Conservation (phyloP, 2,329 filamentous ascomycete species). For the Penicillium concentricum region DNA sequence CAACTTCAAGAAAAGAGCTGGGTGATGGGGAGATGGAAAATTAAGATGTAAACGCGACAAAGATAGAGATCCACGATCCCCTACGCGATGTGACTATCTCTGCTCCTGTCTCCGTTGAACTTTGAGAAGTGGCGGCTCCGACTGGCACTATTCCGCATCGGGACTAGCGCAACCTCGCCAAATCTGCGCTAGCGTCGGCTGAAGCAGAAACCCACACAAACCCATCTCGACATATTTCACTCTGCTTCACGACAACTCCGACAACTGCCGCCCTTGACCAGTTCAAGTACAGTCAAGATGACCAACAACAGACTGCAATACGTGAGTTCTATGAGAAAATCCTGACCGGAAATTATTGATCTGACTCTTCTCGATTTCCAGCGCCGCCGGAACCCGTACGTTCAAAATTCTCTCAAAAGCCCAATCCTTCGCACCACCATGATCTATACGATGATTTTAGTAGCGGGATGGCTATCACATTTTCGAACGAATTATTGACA, state of each 20-base stretch:
- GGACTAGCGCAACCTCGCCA: slow-evolving; percentile 43
- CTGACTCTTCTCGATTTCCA: slow-evolving; percentile 35
- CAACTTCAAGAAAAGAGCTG: neutral
- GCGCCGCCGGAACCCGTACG: slow-evolving; percentile 79
- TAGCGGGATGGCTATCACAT: slow-evolving; percentile 2
- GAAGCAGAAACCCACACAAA: slow-evolving; percentile 46
- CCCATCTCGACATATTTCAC: slow-evolving; percentile 42
- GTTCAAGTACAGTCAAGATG: slow-evolving; percentile 52
- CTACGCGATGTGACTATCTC: slow-evolving; percentile 14
- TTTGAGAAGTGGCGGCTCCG: slow-evolving; percentile 39
- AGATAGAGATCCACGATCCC: slow-evolving; percentile 12
- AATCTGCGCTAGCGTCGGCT: slow-evolving; percentile 32
- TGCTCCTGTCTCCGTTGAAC: slow-evolving; percentile 29
- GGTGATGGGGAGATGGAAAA: neutral
- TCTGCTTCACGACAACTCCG: slow-evolving; percentile 40
- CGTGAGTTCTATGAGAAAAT: slow-evolving; percentile 35
- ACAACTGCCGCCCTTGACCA: slow-evolving; percentile 46
- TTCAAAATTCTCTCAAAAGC: slow-evolving; percentile 29
- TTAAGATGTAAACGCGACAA: slow-evolving; percentile 14
- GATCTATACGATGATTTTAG: slow-evolving; percentile 18
- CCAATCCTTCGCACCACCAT: slow-evolving; percentile 21
- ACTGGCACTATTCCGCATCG: slow-evolving; percentile 36
- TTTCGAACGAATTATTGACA: slow-evolving; percentile 33
- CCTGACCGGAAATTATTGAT: slow-evolving; percentile 26
- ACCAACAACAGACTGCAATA: slow-evolving; percentile 53